phyloP scores from a whole-genome alignment of 768 basidiomycete genomes.

The Lentinula boryana region DNA sequence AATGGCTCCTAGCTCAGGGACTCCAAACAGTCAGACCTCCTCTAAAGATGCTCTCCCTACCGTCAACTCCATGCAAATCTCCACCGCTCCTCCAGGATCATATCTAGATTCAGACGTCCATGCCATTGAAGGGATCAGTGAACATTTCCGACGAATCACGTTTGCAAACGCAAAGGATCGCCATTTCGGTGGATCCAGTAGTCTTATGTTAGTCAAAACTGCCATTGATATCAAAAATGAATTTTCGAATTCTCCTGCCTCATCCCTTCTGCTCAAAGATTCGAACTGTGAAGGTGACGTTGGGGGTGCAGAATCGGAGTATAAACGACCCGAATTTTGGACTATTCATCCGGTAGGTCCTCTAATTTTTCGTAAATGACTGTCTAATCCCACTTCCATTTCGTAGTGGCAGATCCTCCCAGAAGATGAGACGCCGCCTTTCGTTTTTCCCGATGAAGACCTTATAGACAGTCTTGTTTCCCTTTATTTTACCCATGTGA shows the following conservation, averaged over 20 bases:
- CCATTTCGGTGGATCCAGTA: constrained; percentile 28
- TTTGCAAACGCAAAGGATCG: constrained; percentile 11
- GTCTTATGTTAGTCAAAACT: constrained; percentile 22
- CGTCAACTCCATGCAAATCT: not conserved
- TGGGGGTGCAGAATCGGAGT: not conserved
- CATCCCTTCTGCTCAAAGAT: not conserved
- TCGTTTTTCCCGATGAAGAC: constrained; percentile 30
- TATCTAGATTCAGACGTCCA: not conserved
- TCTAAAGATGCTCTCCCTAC: not conserved
- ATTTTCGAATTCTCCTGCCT: constrained; percentile 9
- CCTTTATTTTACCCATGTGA: constrained; percentile 40
- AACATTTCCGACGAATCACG: not conserved
- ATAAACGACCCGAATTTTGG: constrained; percentile 16
- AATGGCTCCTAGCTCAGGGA: not conserved
- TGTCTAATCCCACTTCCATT: not conserved
- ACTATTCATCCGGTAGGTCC: constrained; percentile 14
- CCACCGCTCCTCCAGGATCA: not conserved
- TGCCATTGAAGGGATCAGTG: constrained; percentile 3
- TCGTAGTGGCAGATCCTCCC: constrained; percentile 13
- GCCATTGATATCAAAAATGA: constrained; percentile 37
- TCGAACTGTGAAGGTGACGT: too few relatives aligned
- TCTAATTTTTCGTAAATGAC: not conserved
- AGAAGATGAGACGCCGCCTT: constrained; percentile 10
- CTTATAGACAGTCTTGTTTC: constrained; percentile 38
- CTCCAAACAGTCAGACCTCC: not conserved